A percentile compares a stretch with the other conserved stretches of the same genome.
Conservation (phyloP, 1,284 basidiomycete species). For the Sanghuangporus baumii region DNA sequence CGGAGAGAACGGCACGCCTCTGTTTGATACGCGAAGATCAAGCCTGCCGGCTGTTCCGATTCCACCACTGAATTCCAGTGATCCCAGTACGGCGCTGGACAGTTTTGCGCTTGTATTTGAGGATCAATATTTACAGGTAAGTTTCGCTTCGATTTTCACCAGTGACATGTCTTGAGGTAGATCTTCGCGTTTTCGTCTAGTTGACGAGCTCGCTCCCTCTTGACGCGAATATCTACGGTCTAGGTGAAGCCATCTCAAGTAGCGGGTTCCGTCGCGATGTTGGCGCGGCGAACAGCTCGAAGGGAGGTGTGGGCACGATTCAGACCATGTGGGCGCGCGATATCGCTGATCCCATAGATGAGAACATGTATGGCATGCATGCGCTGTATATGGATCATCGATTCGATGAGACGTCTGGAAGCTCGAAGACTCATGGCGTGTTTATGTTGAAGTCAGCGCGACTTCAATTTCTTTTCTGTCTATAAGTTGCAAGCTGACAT, state of each 20-base stretch:
- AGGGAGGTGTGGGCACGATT: slow-evolving; percentile 50
- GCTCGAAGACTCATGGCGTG: slow-evolving; percentile 60
- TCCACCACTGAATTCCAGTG: slow-evolving; percentile 38
- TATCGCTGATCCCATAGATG: slow-evolving; percentile 49
- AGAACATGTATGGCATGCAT: slow-evolving; percentile 69
- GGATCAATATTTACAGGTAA: slow-evolving; percentile 58
- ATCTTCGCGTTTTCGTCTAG: slow-evolving; percentile 31
- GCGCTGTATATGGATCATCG: slow-evolving; percentile 65
- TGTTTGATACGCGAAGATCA: slow-evolving; percentile 68
- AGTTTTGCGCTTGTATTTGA: slow-evolving; percentile 71
- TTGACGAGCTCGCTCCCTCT: slow-evolving; percentile 58
- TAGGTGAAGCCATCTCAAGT: slow-evolving; percentile 68
- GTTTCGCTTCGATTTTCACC: neutral
- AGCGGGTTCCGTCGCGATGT: slow-evolving; percentile 63
- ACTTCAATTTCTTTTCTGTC: neutral
- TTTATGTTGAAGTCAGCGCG: slow-evolving; percentile 51
- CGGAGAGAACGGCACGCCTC: slow-evolving; percentile 43
- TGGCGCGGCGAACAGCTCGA: slow-evolving; percentile 27
- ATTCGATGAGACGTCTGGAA: slow-evolving; percentile 41
- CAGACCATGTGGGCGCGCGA: slow-evolving; percentile 73
- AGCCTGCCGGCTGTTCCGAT: slow-evolving; percentile 55
- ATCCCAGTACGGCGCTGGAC: slow-evolving; percentile 47
- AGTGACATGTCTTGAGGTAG: neutral
- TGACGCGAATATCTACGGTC: slow-evolving; percentile 70
- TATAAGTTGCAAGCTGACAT: neutral